A percentile compares a stretch with the other conserved stretches of the same genome.
Conservation (phyloP, 306 rosid genomes). For the Lablab purpureus region DNA sequence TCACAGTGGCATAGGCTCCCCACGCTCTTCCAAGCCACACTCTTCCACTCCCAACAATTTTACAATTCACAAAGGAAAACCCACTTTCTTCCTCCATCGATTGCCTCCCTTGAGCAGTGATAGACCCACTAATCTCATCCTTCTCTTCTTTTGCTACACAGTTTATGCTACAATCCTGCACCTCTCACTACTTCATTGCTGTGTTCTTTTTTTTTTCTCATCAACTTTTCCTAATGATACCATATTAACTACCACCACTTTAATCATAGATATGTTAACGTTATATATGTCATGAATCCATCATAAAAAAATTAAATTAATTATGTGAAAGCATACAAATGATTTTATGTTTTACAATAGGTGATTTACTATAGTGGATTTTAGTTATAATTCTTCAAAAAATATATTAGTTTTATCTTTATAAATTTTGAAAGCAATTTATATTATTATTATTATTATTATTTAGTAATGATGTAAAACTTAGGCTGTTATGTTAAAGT, state of each 20-base stretch:
- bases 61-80: slow-evolving; percentile 83
- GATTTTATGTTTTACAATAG: too few relatives aligned
- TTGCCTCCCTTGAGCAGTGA: slow-evolving; percentile 79
- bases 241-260: too few relatives aligned
- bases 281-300: neutral
- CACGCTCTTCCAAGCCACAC: slow-evolving; percentile 95
- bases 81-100: slow-evolving; percentile 63
- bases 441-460: too few relatives aligned
- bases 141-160: slow-evolving; percentile 61
- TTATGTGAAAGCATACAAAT: neutral
- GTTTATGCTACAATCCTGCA: slow-evolving; percentile 65
- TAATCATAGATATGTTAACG: neutral
- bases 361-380: too few relatives aligned
- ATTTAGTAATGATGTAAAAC: too few relatives aligned
- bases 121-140: slow-evolving; percentile 63
- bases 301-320: too few relatives aligned
- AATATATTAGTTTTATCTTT: too few relatives aligned
- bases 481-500: too few relatives aligned
- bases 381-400: too few relatives aligned
- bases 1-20: slow-evolving; percentile 70
- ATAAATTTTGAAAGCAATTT: too few relatives aligned
- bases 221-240: neutral
- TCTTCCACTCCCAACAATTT: slow-evolving; percentile 70
- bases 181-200: neutral
- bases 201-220: neutral